These are phyloP conservation scores for Taphrina sp. DNA, from an alignment of 1,139 yeast genomes.

Conservation along the genomic window DNA sequence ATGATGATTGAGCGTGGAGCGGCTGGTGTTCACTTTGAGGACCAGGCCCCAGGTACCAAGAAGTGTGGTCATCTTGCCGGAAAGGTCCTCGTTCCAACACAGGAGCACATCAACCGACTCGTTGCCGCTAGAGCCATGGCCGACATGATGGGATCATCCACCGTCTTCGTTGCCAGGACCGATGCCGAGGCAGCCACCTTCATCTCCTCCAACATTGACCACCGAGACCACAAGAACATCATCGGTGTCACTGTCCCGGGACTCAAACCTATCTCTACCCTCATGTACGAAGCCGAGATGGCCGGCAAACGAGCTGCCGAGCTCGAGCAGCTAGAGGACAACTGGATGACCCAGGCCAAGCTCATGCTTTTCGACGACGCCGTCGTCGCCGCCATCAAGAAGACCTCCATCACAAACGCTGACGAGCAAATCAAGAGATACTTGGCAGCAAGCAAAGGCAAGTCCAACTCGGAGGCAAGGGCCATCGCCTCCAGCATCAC, in stretches of 20 bases:
- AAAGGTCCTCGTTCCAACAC: slow-evolving; percentile 94
- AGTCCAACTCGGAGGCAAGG: slow-evolving; percentile 78
- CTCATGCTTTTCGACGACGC: slow-evolving; percentile 89
- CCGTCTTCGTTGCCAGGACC: slow-evolving; percentile 88
- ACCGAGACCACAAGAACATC: slow-evolving; percentile 89
- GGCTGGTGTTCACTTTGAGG: slow-evolving; percentile 97
- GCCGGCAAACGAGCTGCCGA: slow-evolving; percentile 69
- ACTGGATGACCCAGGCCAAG: slow-evolving; percentile 82
- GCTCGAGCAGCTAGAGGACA: slow-evolving; percentile 70
- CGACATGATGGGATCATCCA: slow-evolving; percentile 83
- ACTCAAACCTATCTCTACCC: slow-evolving; percentile 67
- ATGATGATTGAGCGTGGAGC: slow-evolving; percentile 98
- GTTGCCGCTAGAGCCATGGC: slow-evolving; percentile 95
- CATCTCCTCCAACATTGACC: slow-evolving; percentile 88
- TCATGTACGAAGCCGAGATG: slow-evolving; percentile 77
- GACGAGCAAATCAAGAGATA: slow-evolving; percentile 54
- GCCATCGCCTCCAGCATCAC: slow-evolving; percentile 69
- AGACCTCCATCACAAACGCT: slow-evolving; percentile 63
- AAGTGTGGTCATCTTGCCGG: slow-evolving; percentile 99
- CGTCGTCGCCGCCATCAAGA: slow-evolving; percentile 71
- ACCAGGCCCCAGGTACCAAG: slow-evolving; percentile 98
- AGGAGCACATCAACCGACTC: slow-evolving; percentile 91
- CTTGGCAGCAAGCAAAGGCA: slow-evolving; percentile 55
- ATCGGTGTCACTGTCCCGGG: slow-evolving; percentile 88
- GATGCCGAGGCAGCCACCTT: slow-evolving; percentile 97